These are phyloP conservation scores for Lactarius sp. DNA, from an alignment of 768 basidiomycete species.

Conservation along the genomic window DNA sequence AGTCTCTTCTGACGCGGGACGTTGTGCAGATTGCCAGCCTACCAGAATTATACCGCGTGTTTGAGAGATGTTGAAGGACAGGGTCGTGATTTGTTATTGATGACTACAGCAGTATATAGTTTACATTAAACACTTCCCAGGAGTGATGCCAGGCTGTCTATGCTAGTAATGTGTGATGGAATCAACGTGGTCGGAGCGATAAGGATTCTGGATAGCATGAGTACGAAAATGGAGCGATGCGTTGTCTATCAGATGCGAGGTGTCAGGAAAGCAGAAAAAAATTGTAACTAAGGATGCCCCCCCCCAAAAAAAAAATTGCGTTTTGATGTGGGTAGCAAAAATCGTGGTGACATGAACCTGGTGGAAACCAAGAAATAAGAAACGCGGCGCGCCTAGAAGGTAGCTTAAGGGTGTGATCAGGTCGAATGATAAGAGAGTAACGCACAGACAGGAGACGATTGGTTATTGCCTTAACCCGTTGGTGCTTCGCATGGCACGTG, in stretches of 20 bases:
- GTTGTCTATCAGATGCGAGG: neutral
- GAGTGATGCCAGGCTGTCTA: conserved; percentile 1
- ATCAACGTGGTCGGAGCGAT: conserved; percentile 7
- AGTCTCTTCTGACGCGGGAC: conserved; percentile 60
- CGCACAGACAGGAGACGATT: neutral
- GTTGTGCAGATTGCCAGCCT: conserved; percentile 86
- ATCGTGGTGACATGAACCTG: neutral
- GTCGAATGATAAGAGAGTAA: neutral
- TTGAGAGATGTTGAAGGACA: conserved; percentile 71
- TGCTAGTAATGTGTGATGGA: conserved; percentile 1
- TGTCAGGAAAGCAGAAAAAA: neutral
- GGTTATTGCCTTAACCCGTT: conserved; percentile 1
- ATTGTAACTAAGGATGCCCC: neutral
- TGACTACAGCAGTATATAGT: conserved; percentile 9
- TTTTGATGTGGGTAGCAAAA: neutral
- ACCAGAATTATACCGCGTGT: conserved; percentile 90
- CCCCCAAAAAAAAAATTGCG: neutral
- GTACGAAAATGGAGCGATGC: conserved; percentile 5
- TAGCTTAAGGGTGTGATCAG: neutral
- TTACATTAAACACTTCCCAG: conserved; percentile 12
- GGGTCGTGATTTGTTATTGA: neutral
- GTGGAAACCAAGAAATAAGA: neutral
- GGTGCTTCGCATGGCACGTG: conserved; percentile 9
- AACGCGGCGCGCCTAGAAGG: neutral
- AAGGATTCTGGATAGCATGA: conserved; percentile 11